Base-by-base conservation (phyloP, 139 green algal species). In the Trebouxia sp. region DNA sequence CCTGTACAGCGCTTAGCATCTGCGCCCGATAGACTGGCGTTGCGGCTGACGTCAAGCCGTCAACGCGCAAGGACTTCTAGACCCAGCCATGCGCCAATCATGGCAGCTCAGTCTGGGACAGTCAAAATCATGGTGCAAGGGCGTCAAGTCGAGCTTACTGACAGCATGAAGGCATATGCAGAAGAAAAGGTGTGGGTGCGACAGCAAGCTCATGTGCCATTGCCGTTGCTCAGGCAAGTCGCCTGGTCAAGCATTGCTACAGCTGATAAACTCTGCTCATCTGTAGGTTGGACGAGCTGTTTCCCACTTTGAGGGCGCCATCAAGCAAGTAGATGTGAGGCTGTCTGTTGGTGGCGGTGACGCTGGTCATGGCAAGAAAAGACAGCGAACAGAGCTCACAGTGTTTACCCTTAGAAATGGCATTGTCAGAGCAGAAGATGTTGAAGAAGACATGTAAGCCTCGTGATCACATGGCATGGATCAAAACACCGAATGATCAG, bases 361-460 rank as follows among this genome's bases (percentile, higher is more conserved):
- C 77, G 87, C 85, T 15, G 86, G 90, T 43, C 87, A 89, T 58
- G 91, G 91, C 70, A 87, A 87, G 75, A 90, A 84, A 80, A 67
- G 88, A 78, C 91, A 95, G 81, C 90, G 89, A 80, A 87, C 90
- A 1, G 89, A 95, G 30, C 89, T 95, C 39, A 95, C 91, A 17
- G 86, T 95, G 47, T 89, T 88, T 86, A 94, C 89, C 14, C 45
- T 91, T 38, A 83, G 88, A 45, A 90, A 91, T 80, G 91, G 91
- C 24, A 85, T 95, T 28, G 88, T 95, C 17, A 66, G 81, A 12
- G 89, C 91, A 28, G 90, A 94, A 80, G 90, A 94, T 67, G 38
- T 75, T 0, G 92, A 93, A 79, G 80, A 88, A 30, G 90, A 39
- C 50, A 77, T 95, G 82, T 95, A 77, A 43, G 41, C 20, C 35